Conservation (phyloP, 202 grass and related monocot genomes). For the Zizania palustris region DNA sequence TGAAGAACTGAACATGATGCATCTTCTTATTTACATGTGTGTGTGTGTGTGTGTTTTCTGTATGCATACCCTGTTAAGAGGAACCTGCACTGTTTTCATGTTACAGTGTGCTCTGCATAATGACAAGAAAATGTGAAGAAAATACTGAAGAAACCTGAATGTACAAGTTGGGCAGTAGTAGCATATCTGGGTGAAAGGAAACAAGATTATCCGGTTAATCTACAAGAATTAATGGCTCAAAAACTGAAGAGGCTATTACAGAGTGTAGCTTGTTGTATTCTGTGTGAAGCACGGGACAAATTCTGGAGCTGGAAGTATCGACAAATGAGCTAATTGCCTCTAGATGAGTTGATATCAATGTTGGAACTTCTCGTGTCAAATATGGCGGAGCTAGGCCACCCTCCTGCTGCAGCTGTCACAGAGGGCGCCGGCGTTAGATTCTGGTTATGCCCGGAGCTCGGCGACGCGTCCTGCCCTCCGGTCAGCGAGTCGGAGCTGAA, state of each 20-base stretch:
- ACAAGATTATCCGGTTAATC: constrained; percentile 28
- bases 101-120: neutral
- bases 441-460: constrained; percentile 63
- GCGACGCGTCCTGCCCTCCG: constrained; percentile 38
- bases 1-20: too few species aligned
- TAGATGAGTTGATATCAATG: constrained; percentile 90
- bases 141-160: neutral
- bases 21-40: too few species aligned
- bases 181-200: neutral
- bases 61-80: constrained; percentile 1
- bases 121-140: neutral
- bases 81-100: neutral
- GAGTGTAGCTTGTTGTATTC: constrained; percentile 37
- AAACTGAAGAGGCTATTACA: constrained; percentile 51
- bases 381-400: constrained; percentile 61
- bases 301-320: constrained; percentile 38
- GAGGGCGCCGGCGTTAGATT: constrained; percentile 48
- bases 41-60: constrained; percentile 13
- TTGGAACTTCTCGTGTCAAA: constrained; percentile 64
- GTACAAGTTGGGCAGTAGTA: constrained; percentile 13
- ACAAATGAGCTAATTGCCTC: constrained; percentile 70
- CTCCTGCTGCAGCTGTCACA: constrained; percentile 44
- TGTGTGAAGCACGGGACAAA: constrained; percentile 33
- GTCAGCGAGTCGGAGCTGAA: constrained; percentile 48
- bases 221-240: constrained; percentile 50